phyloP scores from a whole-genome alignment of 176 grass and related monocot genomes.

The Triticum monococcum region DNA sequence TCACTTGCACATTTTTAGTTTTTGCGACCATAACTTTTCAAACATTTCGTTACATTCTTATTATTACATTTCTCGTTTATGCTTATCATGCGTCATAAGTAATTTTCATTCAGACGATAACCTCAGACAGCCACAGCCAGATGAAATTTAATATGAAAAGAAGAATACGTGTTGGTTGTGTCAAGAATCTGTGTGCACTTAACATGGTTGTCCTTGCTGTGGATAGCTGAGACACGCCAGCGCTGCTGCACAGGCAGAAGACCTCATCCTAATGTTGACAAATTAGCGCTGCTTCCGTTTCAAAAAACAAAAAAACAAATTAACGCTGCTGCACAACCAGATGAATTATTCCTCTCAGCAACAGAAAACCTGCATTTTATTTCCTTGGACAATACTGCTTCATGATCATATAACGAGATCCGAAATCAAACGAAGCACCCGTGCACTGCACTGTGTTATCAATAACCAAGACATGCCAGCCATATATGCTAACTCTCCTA shows the following conservation, averaged over 20 bases:
- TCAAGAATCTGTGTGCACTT: neutral
- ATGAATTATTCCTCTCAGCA: neutral
- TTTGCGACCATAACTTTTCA: too few species aligned
- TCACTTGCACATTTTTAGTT: too few species aligned
- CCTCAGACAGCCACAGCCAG: too few species aligned
- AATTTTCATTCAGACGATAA: too few species aligned
- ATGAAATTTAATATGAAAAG: too few species aligned
- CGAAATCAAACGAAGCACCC: neutral
- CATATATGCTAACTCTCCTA: neutral
- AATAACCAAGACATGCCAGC: constrained; percentile 37
- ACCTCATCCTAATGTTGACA: neutral
- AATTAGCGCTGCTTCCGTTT: neutral
- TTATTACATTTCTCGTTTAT: too few species aligned
- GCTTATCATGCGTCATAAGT: too few species aligned
- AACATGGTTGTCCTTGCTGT: constrained; percentile 1
- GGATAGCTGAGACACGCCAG: constrained; percentile 24
- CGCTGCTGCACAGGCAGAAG: neutral
- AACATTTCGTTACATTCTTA: too few species aligned
- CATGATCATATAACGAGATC: constrained; percentile 1
- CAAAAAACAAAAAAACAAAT: neutral
- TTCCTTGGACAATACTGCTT: too few species aligned
- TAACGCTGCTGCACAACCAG: neutral
- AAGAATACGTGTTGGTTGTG: too few species aligned
- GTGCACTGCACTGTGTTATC: constrained; percentile 23
- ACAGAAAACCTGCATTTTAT: neutral